phyloP scores from a whole-genome alignment of 805 yeast species.

The Debaryomyces tyrocola region DNA sequence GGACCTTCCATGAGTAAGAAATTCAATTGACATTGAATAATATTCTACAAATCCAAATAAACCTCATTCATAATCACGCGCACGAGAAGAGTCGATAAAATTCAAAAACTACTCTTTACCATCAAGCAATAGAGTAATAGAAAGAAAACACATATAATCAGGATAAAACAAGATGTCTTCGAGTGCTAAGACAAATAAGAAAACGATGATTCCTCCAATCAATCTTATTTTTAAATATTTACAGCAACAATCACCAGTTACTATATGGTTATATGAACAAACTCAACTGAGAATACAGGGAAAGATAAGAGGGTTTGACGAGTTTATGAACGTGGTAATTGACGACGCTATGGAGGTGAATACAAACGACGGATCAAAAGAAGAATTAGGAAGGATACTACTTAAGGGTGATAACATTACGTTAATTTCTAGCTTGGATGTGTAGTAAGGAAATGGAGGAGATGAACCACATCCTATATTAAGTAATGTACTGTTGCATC shows the following conservation, averaged over 20 bases:
- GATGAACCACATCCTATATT: too few species aligned
- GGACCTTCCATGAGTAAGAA: neutral
- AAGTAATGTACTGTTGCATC: too few species aligned
- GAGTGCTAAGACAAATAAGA: slow-evolving; percentile 14
- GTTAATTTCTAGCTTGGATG: slow-evolving; percentile 50
- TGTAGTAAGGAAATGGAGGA: slow-evolving; percentile 8
- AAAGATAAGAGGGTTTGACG: slow-evolving; percentile 88
- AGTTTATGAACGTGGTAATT: slow-evolving; percentile 82
- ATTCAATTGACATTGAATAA: neutral
- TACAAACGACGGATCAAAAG: slow-evolving; percentile 47
- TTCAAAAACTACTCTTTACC: neutral
- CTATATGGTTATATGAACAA: slow-evolving; percentile 90
- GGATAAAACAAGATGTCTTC: slow-evolving; percentile 10
- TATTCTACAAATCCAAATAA: neutral
- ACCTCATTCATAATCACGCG: neutral
- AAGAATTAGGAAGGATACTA: slow-evolving; percentile 69
- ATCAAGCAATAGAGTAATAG: too few species aligned
- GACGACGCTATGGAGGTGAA: slow-evolving; percentile 67
- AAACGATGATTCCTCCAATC: slow-evolving; percentile 79
- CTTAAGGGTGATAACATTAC: slow-evolving; percentile 95
- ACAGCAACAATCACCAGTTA: slow-evolving; percentile 77
- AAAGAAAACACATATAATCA: neutral
- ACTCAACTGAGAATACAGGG: slow-evolving; percentile 77
- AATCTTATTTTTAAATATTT: slow-evolving; percentile 84
- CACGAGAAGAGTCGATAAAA: neutral